Evolutionary conservation across 805 yeast genomes (phyloP).

Genomic region (Lachancea dasiensis): DNA sequence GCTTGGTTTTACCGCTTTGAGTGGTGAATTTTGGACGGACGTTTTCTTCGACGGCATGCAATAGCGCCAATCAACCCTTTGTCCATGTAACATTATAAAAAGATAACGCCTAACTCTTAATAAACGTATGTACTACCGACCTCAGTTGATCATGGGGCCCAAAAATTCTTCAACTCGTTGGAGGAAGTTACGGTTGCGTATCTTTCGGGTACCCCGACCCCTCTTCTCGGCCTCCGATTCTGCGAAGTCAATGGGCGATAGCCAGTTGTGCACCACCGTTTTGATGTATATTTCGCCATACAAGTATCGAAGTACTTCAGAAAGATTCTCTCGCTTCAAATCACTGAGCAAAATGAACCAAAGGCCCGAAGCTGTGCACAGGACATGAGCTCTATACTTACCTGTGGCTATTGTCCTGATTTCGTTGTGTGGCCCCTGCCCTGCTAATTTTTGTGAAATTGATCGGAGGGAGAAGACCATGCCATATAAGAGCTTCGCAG

Average conservation of each 20-base stretch:
- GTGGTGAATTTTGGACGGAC: constrained; percentile 72
- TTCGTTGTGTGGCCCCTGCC: constrained; percentile 30
- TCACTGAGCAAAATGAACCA: constrained; percentile 74
- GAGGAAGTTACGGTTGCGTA: constrained; percentile 27
- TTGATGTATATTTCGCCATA: constrained; percentile 30
- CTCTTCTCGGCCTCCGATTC: constrained; percentile 25
- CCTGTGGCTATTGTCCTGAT: constrained; percentile 52
- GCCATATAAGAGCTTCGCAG: constrained; percentile 81
- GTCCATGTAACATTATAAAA: neutral
- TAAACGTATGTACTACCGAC: constrained; percentile 6
- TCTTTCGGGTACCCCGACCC: constrained; percentile 31
- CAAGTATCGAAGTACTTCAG: constrained; percentile 27
- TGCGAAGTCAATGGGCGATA: constrained; percentile 31
- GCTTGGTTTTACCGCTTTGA: constrained; percentile 47
- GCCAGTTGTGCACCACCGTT: constrained; percentile 26
- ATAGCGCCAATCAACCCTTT: neutral
- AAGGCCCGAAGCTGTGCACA: constrained; percentile 73
- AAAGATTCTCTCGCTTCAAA: constrained; percentile 30
- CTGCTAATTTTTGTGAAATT: constrained; percentile 52
- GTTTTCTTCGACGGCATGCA: constrained; percentile 20
- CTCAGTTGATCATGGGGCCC: constrained; percentile 26
- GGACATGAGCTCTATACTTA: constrained; percentile 70
- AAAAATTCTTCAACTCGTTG: constrained; percentile 26
- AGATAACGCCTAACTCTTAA: neutral
- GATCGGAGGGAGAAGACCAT: constrained; percentile 73